These are phyloP conservation scores for Petasospora rhodanensis DNA, from an alignment of 1,139 yeast species.

Conservation along the genomic window DNA sequence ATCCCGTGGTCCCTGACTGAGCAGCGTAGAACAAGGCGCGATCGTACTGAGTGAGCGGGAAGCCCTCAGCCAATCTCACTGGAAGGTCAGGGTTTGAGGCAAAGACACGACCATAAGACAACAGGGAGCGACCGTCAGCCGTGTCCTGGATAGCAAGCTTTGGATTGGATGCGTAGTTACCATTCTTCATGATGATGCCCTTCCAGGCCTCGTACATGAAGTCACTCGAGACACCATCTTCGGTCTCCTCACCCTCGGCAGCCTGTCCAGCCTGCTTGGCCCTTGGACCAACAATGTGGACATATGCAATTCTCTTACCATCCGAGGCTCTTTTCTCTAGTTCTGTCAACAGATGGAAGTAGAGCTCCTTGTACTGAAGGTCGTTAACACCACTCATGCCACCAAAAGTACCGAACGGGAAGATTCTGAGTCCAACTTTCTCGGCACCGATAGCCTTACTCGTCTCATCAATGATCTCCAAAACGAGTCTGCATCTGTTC, in stretches of 20 bases:
- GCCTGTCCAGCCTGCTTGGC: too few relatives aligned
- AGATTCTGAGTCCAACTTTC: conserved; percentile 29
- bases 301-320: conserved; percentile 39
- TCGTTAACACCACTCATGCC: conserved; percentile 6
- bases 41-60: conserved; percentile 36
- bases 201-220: conserved; percentile 32
- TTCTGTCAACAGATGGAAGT: too few relatives aligned
- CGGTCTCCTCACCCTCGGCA: too few relatives aligned
- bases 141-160: conserved; percentile 21
- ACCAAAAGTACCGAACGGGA: conserved; percentile 26
- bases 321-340: conserved; percentile 28
- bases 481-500: conserved; percentile 31
- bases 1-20: conserved; percentile 27
- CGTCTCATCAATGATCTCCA: conserved; percentile 29
- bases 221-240: conserved; percentile 23
- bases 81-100: conserved; percentile 48
- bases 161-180: conserved; percentile 30
- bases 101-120: conserved; percentile 43
- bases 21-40: conserved; percentile 37
- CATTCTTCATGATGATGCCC: conserved; percentile 36
- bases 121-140: too few relatives aligned
- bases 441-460: conserved; percentile 25
- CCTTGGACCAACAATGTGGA: conserved; percentile 43
- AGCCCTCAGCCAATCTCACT: conserved; percentile 39
- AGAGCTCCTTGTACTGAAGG: too few relatives aligned